These are phyloP conservation scores for Aureobasidium pullulans DNA, from an alignment of 2,329 filamentous ascomycete species.

Conservation along the genomic window DNA sequence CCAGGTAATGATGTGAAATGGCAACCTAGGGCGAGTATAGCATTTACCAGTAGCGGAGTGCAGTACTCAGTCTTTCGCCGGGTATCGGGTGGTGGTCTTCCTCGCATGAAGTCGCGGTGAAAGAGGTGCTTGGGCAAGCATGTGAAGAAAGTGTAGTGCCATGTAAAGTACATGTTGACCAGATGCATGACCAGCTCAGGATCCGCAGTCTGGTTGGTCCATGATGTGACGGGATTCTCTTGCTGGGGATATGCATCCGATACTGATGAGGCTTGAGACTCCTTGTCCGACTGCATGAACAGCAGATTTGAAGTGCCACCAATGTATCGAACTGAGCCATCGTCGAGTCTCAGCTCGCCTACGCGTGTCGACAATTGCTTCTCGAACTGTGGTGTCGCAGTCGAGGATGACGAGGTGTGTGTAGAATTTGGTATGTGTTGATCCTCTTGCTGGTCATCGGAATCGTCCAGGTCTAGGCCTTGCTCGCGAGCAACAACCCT, in stretches of 20 bases:
- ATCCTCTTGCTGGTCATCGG: conserved; percentile 29
- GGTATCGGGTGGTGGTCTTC: conserved; percentile 48
- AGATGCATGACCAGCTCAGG: conserved; percentile 73
- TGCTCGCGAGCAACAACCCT: conserved; percentile 49
- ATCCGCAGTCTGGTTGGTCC: conserved; percentile 81
- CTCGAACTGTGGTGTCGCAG: conserved; percentile 48
- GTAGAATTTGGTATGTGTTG: conserved; percentile 33
- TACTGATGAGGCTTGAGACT: conserved; percentile 28
- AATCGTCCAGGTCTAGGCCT: conserved; percentile 37
- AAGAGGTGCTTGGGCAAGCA: conserved; percentile 82
- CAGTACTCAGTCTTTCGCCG: conserved; percentile 63
- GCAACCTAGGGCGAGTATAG: conserved; percentile 85
- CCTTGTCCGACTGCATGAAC: conserved; percentile 52
- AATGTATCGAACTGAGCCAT: conserved; percentile 83
- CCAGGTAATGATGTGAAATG: conserved; percentile 78
- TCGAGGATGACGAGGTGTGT: conserved; percentile 16
- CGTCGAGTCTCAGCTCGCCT: conserved; percentile 80
- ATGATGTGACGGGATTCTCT: conserved; percentile 69
- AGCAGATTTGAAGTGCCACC: conserved; percentile 92
- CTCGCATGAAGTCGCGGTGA: conserved; percentile 73
- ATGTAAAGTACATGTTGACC: conserved; percentile 95
- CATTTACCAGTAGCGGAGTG: conserved; percentile 82
- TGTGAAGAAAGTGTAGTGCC: conserved; percentile 96
- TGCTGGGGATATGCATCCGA: conserved; percentile 42
- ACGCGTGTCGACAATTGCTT: conserved; percentile 84